A percentile compares a stretch with the other conserved stretches of the same genome.
phyloP scores from a whole-genome alignment of 306 rosid genomes.

The Carpinus viminea region DNA sequence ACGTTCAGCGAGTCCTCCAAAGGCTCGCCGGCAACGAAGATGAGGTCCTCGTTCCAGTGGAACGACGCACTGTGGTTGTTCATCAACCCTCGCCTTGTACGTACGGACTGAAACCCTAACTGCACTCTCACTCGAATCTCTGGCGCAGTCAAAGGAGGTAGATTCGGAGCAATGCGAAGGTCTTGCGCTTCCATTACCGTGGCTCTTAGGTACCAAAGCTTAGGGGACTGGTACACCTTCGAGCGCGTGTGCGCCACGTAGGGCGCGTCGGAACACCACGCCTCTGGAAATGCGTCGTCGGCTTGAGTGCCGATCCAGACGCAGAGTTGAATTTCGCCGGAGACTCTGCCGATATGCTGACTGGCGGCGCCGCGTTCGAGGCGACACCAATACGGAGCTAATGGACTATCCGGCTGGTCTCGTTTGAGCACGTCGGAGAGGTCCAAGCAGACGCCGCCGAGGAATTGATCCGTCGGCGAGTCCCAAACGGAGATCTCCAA shows the following conservation, averaged over 20 bases:
- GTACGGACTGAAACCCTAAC: constrained; percentile 64
- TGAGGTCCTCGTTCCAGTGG: constrained; percentile 86
- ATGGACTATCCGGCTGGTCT: constrained; percentile 56
- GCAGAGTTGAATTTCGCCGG: constrained; percentile 56
- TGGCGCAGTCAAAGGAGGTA: constrained; percentile 88
- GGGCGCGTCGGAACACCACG: constrained; percentile 60
- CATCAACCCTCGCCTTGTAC: constrained; percentile 82
- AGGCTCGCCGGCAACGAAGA: constrained; percentile 89
- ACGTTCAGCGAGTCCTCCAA: constrained; percentile 74
- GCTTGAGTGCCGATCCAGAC: constrained; percentile 71
- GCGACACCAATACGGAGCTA: constrained; percentile 53
- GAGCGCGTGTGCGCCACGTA: constrained; percentile 52
- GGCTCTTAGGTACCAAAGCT: constrained; percentile 56
- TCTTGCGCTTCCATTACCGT: constrained; percentile 59
- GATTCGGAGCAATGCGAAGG: constrained; percentile 60
- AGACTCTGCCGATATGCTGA: constrained; percentile 31
- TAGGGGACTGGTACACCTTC: constrained; percentile 62
- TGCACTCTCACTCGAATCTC: constrained; percentile 72
- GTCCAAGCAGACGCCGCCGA: constrained; percentile 75
- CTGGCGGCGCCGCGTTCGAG: constrained; percentile 48
- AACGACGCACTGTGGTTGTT: constrained; percentile 73
- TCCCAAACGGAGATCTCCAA: constrained; percentile 79
- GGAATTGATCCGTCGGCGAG: constrained; percentile 53
- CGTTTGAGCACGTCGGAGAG: constrained; percentile 51
- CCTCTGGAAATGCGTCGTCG: constrained; percentile 54